A percentile compares a stretch with the other conserved stretches of the same genome.
Evolutionary conservation across 139 green algal genomes (phyloP).

Genomic region (Coelastrella sp.): DNA sequence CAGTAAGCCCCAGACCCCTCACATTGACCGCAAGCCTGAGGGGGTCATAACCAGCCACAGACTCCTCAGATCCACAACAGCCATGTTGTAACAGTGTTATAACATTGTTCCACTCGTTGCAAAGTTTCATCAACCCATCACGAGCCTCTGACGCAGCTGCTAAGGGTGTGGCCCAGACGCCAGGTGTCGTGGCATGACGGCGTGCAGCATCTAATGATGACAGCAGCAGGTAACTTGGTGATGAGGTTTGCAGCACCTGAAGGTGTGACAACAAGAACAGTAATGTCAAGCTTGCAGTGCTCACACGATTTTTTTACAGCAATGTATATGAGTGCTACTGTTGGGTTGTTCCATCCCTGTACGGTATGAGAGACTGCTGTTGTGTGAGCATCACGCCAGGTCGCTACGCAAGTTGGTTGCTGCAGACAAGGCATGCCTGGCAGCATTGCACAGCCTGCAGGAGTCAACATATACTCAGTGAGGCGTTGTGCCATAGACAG

Average conservation of each 20-base stretch:
- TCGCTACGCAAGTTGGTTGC: no score
- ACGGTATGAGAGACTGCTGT: no score
- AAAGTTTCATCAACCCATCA: conserved; percentile 7
- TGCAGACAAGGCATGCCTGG: no score
- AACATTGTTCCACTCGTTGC: not conserved
- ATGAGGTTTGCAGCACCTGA: conserved; percentile 64
- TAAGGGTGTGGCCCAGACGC: conserved; percentile 45
- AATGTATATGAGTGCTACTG: no score
- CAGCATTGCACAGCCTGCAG: no score
- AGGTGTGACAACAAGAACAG: not conserved
- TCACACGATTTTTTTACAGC: no score
- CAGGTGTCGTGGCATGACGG: conserved; percentile 42
- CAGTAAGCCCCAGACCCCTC: conserved; percentile 50
- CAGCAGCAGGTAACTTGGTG: conserved; percentile 93
- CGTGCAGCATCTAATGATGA: conserved; percentile 91
- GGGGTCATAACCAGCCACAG: conserved; percentile 68
- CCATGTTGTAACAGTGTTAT: conserved; percentile 28
- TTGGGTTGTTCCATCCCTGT: no score
- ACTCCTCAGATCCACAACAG: not conserved
- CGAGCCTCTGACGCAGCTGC: conserved; percentile 48
- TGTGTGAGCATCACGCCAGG: no score
- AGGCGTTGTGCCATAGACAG: no score
- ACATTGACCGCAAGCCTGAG: conserved; percentile 82
- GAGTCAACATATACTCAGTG: no score
- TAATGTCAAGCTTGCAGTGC: no score